These are phyloP conservation scores for Claviceps humidiphila DNA, from an alignment of 2,329 filamentous ascomycete genomes.

Conservation along the genomic window DNA sequence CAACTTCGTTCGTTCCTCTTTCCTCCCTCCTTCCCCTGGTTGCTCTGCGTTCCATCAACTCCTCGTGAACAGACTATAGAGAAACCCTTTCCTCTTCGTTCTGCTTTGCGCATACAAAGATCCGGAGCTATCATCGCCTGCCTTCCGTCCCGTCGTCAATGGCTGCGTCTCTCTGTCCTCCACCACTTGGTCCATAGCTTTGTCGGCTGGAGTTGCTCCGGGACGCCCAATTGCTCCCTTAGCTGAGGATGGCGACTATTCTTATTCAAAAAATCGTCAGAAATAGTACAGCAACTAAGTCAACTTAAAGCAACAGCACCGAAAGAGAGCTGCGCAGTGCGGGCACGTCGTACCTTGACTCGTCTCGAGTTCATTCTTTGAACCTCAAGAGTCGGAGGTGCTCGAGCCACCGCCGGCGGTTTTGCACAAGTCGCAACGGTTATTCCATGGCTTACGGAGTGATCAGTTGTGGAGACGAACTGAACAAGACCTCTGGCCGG, in stretches of 20 bases:
- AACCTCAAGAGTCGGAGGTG: neutral
- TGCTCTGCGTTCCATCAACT: neutral
- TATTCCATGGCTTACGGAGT: slow-evolving; percentile 58
- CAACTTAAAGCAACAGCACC: neutral
- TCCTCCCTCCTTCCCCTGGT: neutral
- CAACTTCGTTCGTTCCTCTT: neutral
- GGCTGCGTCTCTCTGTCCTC: neutral
- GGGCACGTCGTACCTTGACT: neutral
- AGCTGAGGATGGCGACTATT: neutral
- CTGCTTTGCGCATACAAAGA: neutral
- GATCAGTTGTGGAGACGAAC: slow-evolving; percentile 57
- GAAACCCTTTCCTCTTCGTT: slow-evolving; percentile 9
- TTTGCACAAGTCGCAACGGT: slow-evolving; percentile 54
- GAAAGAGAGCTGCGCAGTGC: neutral
- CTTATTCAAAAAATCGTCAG: neutral
- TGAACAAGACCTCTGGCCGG: slow-evolving; percentile 57
- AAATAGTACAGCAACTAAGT: neutral
- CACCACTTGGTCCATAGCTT: neutral
- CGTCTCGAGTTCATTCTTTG: neutral
- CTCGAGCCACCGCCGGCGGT: neutral
- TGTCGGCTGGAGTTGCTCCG: neutral
- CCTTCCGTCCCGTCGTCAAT: neutral
- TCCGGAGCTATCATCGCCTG: neutral
- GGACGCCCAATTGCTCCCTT: neutral
- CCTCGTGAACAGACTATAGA: slow-evolving; percentile 8